Evolutionary conservation across 2,329 filamentous ascomycete species (phyloP).

Genomic region (Verticillium albo-atrum): DNA sequence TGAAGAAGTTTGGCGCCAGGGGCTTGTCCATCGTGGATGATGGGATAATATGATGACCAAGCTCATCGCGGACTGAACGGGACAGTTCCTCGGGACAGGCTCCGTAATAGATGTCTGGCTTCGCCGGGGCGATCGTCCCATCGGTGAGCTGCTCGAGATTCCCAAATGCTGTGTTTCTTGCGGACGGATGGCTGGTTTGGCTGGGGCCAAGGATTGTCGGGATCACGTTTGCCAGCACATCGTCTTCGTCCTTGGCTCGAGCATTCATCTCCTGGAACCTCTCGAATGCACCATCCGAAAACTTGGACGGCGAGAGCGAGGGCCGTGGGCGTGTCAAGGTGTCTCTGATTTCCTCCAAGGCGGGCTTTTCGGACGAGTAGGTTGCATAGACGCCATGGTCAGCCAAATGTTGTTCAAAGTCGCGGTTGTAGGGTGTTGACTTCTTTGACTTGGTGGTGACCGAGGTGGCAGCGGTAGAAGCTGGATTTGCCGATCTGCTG

Average conservation of each 20-base stretch:
- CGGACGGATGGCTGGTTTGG: background rate
- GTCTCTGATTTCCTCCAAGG: conserved; percentile 23
- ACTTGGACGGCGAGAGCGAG: conserved; percentile 30
- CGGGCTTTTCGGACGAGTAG: conserved; percentile 21
- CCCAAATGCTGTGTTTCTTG: conserved; percentile 22
- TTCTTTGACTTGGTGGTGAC: conserved; percentile 10
- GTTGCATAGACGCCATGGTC: conserved; percentile 25
- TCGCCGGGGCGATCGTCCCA: conserved; percentile 18
- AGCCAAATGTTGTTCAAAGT: conserved; percentile 31
- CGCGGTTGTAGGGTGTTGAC: conserved; percentile 22
- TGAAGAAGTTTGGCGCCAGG: conserved; percentile 34
- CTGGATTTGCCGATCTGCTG: conserved; percentile 8
- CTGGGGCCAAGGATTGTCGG: conserved; percentile 21
- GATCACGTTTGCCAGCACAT: conserved; percentile 25
- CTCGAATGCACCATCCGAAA: conserved; percentile 21
- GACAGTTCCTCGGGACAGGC: conserved; percentile 19
- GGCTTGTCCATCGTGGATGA: conserved; percentile 22
- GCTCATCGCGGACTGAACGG: conserved; percentile 15
- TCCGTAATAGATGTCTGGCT: conserved; percentile 27
- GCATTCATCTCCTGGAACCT: conserved; percentile 21
- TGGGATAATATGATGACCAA: conserved; percentile 23
- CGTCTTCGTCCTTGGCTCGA: conserved; percentile 26
- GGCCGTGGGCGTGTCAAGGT: conserved; percentile 19
- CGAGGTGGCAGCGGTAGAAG: conserved; percentile 12
- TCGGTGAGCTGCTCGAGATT: conserved; percentile 31